Conservation (phyloP, 2,329 filamentous ascomycete genomes). For the Epichloe scottii region DNA sequence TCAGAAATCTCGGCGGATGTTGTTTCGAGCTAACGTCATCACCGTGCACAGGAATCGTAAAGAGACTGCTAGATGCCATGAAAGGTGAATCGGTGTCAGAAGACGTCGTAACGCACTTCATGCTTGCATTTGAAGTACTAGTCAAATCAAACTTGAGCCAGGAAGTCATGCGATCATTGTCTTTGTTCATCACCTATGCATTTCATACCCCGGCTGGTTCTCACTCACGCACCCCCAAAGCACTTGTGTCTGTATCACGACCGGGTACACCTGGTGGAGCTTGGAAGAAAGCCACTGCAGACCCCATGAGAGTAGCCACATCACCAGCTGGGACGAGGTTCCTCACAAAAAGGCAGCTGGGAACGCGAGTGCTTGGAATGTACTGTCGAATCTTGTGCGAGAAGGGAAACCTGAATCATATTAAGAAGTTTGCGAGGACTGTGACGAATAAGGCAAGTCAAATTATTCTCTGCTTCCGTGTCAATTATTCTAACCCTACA, state of each 20-base stretch:
- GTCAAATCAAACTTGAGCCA: conserved; percentile 71
- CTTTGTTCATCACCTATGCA: conserved; percentile 86
- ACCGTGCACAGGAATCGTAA: conserved; percentile 60
- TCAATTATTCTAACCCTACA: conserved; percentile 7
- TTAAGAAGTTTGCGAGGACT: conserved; percentile 81
- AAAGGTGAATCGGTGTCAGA: conserved; percentile 70
- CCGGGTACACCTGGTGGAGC: conserved; percentile 28
- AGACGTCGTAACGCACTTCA: conserved; percentile 62
- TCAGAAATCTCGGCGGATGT: background rate
- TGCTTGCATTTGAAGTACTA: conserved; percentile 66
- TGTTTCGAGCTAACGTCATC: conserved; percentile 7
- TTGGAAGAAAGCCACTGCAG: conserved; percentile 24
- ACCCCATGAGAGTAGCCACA: conserved; percentile 17
- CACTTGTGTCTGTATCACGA: conserved; percentile 25
- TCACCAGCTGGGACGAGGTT: conserved; percentile 21
- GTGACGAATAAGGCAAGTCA: conserved; percentile 77
- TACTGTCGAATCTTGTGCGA: conserved; percentile 70
- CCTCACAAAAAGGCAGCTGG: conserved; percentile 57
- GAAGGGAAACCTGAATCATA: conserved; percentile 51
- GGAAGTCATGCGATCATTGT: conserved; percentile 74
- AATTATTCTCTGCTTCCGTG: background rate
- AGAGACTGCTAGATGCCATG: conserved; percentile 76
- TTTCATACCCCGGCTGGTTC: conserved; percentile 50
- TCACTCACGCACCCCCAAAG: conserved; percentile 38
- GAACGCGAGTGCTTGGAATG: conserved; percentile 61